phyloP scores from a whole-genome alignment of 352 stramenopile species.

The Thalassiosira exigua region DNA sequence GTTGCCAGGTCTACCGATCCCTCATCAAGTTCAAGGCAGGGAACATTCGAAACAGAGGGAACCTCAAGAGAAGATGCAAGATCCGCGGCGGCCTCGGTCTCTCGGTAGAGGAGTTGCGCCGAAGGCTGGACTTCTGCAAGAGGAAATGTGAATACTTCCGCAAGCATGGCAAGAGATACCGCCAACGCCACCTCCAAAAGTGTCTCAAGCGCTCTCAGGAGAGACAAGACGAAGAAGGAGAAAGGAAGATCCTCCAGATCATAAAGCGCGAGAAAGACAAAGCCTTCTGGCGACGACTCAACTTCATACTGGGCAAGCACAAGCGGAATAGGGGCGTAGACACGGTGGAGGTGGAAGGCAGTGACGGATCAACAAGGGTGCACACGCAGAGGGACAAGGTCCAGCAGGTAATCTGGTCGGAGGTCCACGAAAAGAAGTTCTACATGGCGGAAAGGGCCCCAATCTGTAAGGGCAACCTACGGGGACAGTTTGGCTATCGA shows the following conservation, averaged over 20 bases:
- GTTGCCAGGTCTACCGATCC: neutral
- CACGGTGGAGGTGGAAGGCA: neutral
- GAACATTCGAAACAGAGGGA: constrained; percentile 2
- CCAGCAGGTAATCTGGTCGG: neutral
- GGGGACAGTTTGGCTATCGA: neutral
- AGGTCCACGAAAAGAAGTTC: neutral
- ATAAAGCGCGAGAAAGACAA: neutral
- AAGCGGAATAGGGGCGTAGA: neutral
- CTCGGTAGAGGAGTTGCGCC: neutral
- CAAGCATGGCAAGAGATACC: neutral
- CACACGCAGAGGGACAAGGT: neutral
- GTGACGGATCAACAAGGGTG: neutral
- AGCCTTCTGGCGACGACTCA: neutral
- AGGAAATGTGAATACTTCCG: neutral
- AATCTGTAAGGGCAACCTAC: neutral
- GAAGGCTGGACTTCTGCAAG: too few species aligned
- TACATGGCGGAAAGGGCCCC: neutral
- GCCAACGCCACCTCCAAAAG: neutral
- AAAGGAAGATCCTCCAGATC: neutral
- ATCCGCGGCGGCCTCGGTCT: too few species aligned
- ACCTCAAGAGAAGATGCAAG: neutral
- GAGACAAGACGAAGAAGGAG: neutral
- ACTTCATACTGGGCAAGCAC: neutral
- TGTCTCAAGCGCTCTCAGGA: neutral
- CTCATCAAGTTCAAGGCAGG: neutral